Evolutionary conservation across 2,329 filamentous ascomycete genomes (phyloP).

Genomic region (Elsinoe arachidis): DNA sequence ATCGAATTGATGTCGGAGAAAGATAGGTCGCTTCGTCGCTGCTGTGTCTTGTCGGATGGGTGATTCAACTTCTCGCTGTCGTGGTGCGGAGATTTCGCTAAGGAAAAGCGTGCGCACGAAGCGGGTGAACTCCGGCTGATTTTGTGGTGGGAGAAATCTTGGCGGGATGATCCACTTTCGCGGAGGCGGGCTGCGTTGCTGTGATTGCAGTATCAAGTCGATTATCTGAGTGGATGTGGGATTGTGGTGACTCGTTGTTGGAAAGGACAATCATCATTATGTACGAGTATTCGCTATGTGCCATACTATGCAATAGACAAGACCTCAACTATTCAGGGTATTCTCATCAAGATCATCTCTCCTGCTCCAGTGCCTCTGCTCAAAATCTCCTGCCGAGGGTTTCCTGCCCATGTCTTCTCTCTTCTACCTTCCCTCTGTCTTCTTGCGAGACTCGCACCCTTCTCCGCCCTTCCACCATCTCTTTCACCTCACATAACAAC

Average conservation of each 20-base stretch:
- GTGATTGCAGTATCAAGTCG: background rate
- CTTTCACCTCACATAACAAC: constrained; percentile 14
- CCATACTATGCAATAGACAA: background rate
- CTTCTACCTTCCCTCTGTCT: background rate
- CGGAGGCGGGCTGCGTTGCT: background rate
- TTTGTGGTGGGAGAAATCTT: background rate
- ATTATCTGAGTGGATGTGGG: too few relatives aligned
- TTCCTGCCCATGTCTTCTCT: background rate
- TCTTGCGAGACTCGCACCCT: background rate
- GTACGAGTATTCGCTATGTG: background rate
- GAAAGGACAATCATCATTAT: background rate
- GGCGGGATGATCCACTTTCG: background rate
- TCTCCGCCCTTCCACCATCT: background rate
- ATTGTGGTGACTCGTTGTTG: background rate
- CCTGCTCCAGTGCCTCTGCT: too few relatives aligned
- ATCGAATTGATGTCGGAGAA: constrained; percentile 13
- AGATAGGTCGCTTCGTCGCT: constrained; percentile 12
- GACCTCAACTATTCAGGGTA: background rate
- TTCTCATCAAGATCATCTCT: background rate
- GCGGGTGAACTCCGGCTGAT: constrained; percentile 8
- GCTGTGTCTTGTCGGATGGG: background rate
- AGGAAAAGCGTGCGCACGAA: constrained; percentile 6
- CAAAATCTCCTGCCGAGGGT: too few relatives aligned
- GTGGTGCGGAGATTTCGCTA: constrained; percentile 11
- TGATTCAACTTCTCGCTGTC: background rate